phyloP scores from a whole-genome alignment of 2,329 filamentous ascomycete genomes.

The Colletotrichum neosansevieriae region DNA sequence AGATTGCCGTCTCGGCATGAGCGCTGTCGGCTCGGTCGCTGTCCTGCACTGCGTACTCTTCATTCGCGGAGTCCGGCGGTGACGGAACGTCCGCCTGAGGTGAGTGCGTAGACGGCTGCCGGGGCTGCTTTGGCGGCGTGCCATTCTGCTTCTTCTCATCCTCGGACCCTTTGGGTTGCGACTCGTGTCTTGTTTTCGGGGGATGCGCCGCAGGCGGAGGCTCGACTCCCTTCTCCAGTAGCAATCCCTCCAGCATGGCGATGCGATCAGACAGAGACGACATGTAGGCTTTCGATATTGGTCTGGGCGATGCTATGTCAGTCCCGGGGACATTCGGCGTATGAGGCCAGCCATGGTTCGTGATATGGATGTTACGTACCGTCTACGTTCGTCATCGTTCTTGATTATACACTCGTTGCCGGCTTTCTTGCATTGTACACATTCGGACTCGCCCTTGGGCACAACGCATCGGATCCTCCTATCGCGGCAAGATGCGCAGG shows the following conservation, averaged over 20 bases:
- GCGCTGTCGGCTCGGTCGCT: slow-evolving; percentile 44
- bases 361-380: slow-evolving; percentile 51
- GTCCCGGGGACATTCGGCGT: neutral
- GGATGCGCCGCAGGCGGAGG: slow-evolving; percentile 65
- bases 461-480: slow-evolving; percentile 64
- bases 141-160: slow-evolving; percentile 41
- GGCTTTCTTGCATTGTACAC: slow-evolving; percentile 64
- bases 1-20: slow-evolving; percentile 25
- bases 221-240: slow-evolving; percentile 61
- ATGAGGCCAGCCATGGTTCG: too few relatives aligned
- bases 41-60: slow-evolving; percentile 47
- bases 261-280: slow-evolving; percentile 67
- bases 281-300: slow-evolving; percentile 70
- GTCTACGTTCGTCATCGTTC: slow-evolving; percentile 67
- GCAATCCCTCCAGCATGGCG: slow-evolving; percentile 62
- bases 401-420: slow-evolving; percentile 66
- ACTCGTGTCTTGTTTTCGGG: slow-evolving; percentile 62
- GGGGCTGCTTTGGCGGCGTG: slow-evolving; percentile 16
- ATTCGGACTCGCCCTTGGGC: slow-evolving; percentile 62
- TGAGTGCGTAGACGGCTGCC: slow-evolving; percentile 22
- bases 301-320: slow-evolving; percentile 49
- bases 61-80: slow-evolving; percentile 49
- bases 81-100: slow-evolving; percentile 46
- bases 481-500: slow-evolving; percentile 66
- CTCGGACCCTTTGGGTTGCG: slow-evolving; percentile 37